Evolutionary conservation across 805 yeast genomes (phyloP), one percentile per base, ranked within the genome.

Genomic region (Cyberlindnera euphorbiae): DNA sequence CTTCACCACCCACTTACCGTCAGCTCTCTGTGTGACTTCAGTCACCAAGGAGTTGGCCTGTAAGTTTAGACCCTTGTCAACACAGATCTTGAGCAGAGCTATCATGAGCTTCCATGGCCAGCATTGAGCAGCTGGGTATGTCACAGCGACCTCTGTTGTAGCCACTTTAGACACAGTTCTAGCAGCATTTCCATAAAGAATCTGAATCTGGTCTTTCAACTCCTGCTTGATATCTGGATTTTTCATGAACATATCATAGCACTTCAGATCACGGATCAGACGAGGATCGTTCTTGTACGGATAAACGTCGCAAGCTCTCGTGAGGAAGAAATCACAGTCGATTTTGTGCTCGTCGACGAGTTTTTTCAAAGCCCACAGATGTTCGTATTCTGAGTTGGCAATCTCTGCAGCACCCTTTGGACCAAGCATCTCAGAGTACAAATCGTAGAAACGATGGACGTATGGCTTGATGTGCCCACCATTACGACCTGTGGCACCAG

Each of bases 141-240:
- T 62, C 38, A 73, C 52, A 26, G 77, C 62, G 49, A 86, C 88
- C 53, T 89, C 94, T 52, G 97, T 97, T 62, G 85, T 85, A 40
- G 79, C 69, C 73, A 95, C 79, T 64, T 75, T 78, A 47, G 75
- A 77, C 41, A 71, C 68, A 38, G 58, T 50, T 58, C 75, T 64
- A 48, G 78, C 70, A 17, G 56, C 42, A 15, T 61, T 63, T 12
- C 67, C 68, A 28, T 37, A 44, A 4, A 47, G 24, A 6, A 65
- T 43, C 39, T 62, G 64, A 19, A 62, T 36, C 31, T 58, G 61
- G n/a, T 44, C 45, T 38, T 57, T 60, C 36, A 54, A 41, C 8
- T 52, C 55, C 11, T 41, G 36, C 16, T 52, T 54, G 21, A 65
- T 45, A 21, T 36, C 52, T 4, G 63, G 62, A 33, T 59, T 63